phyloP scores from a whole-genome alignment of 768 basidiomycete species.

The Porphyrellus cyaneotinctus region DNA sequence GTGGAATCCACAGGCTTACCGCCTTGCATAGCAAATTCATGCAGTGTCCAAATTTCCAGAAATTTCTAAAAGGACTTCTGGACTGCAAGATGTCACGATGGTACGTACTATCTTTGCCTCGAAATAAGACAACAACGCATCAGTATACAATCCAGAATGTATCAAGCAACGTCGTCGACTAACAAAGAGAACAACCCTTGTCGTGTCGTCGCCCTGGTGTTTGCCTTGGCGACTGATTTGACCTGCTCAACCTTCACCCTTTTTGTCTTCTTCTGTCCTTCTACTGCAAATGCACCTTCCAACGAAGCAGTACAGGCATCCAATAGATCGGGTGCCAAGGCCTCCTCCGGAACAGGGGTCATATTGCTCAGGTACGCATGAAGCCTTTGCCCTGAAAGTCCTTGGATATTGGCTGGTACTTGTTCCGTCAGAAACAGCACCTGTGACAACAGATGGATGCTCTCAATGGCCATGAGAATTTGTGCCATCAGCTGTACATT shows the following conservation, averaged over 20 bases:
- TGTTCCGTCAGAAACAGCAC: constrained; percentile 51
- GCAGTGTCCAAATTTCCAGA: no score
- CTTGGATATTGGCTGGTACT: constrained; percentile 42
- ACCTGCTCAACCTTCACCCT: constrained; percentile 26
- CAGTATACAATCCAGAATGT: no score
- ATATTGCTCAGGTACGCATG: constrained; percentile 48
- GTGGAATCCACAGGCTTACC: no score
- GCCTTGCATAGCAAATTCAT: no score
- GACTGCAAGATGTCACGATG: no score
- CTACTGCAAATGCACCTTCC: constrained; percentile 45
- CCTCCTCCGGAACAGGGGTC: constrained; percentile 15
- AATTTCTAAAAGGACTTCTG: no score
- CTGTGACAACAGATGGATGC: constrained; percentile 57
- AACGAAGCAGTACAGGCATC: constrained; percentile 45
- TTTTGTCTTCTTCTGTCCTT: constrained; percentile 43
- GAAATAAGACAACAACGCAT: no score
- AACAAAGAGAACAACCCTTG: constrained; percentile 40
- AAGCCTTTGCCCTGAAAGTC: constrained; percentile 57
- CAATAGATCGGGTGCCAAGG: constrained; percentile 39
- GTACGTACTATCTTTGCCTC: no score
- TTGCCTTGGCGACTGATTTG: constrained; percentile 19
- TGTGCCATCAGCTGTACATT: constrained; percentile 70
- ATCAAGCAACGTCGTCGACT: constrained; percentile 35
- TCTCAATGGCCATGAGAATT: constrained; percentile 52
- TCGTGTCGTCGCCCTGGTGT: constrained; percentile 15